Evolutionary conservation across 495 filamentous ascomycete genomes (phyloP).

Genomic region (Podospora didyma): DNA sequence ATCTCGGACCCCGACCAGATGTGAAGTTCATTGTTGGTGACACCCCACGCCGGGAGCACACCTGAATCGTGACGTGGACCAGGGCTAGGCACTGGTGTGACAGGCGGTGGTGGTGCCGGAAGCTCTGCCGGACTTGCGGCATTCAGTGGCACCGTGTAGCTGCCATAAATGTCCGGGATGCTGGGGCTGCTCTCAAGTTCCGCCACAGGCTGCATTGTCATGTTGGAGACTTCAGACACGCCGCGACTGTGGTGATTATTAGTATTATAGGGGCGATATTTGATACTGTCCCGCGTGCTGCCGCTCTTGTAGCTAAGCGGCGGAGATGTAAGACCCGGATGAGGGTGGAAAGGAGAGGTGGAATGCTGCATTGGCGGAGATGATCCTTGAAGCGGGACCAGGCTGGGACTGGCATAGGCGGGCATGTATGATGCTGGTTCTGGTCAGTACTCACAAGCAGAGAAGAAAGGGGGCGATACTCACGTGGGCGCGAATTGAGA

Average conservation of each 20-base stretch:
- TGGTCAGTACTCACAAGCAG: neutral
- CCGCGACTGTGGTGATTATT: neutral
- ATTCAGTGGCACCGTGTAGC: neutral
- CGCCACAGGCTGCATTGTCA: neutral
- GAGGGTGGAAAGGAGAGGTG: neutral
- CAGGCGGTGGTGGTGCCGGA: neutral
- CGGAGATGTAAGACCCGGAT: neutral
- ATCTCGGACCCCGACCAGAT: neutral
- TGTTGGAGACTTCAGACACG: neutral
- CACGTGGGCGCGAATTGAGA: neutral
- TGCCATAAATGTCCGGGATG: neutral
- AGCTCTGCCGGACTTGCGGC: neutral
- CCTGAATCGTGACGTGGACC: neutral
- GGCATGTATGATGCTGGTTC: neutral
- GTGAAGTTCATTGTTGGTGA: neutral
- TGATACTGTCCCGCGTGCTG: neutral
- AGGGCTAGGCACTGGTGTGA: neutral
- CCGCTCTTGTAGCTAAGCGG: neutral
- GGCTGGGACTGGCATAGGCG: neutral
- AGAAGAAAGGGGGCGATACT: neutral
- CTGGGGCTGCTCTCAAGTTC: neutral
- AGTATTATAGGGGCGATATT: neutral
- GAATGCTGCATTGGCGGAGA: neutral
- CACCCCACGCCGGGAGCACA: neutral
- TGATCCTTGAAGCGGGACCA: neutral